phyloP scores from a whole-genome alignment of 305 asterid species.

The Withania somnifera region DNA sequence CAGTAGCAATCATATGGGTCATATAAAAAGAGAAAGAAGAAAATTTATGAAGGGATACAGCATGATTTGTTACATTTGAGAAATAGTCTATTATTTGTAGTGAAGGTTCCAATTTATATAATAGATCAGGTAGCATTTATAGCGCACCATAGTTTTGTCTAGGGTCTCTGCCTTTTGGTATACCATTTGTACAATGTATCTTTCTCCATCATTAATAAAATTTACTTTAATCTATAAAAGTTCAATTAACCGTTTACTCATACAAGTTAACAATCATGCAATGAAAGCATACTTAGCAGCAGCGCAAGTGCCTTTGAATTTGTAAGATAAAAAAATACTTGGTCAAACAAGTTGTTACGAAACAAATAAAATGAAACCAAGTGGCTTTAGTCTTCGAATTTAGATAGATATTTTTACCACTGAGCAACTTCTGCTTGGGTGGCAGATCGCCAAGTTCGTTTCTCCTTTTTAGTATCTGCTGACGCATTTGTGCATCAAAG shows the following conservation, averaged over 20 bases:
- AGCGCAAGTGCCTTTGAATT: neutral
- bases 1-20: neutral
- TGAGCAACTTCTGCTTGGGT: constrained; percentile 32
- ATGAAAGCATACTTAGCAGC: neutral
- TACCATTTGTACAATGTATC: neutral
- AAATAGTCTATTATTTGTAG: neutral
- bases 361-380: neutral
- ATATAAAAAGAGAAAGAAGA: neutral
- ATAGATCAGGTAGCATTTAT: neutral
- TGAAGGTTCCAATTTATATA: neutral
- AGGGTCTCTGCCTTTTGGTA: neutral
- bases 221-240: neutral
- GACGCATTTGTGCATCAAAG: constrained; percentile 93
- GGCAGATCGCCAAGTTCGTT: constrained; percentile 58
- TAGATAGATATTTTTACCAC: constrained; percentile 33
- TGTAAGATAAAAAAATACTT: neutral
- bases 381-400: neutral
- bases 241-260: neutral
- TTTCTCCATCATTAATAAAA: neutral
- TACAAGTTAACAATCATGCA: neutral
- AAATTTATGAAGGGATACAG: neutral
- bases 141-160: neutral
- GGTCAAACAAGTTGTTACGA: neutral
- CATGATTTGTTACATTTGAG: neutral
- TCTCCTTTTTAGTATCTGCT: constrained; percentile 64